Conservation (phyloP, 2,329 filamentous ascomycete genomes). For the Zymoseptoria ardabiliae region DNA sequence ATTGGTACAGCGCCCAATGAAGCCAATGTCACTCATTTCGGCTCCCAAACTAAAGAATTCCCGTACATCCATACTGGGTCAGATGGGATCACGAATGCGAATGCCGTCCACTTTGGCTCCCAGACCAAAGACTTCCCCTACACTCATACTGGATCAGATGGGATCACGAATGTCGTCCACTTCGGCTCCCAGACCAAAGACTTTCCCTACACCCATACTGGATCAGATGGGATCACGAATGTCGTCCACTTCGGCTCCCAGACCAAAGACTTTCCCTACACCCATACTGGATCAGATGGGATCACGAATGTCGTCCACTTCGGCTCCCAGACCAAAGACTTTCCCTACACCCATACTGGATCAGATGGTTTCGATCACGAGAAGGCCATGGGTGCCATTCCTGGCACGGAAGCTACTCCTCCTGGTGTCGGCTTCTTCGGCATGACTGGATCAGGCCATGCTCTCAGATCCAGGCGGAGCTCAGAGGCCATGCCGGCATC, state of each 20-base stretch:
- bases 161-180: constrained; percentile 6
- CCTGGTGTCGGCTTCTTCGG: constrained; percentile 5
- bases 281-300: constrained; percentile 3
- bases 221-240: constrained; percentile 20
- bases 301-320: constrained; percentile 4
- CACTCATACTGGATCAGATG: constrained; percentile 25
- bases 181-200: constrained; percentile 9
- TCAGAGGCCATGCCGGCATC: constrained; percentile 3
- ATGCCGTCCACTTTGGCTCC: constrained; percentile 3
- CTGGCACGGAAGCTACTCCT: constrained; percentile 4
- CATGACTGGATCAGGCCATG: neutral
- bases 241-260: constrained; percentile 3
- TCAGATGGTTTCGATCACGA: constrained; percentile 19
- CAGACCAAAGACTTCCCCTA: constrained; percentile 22
- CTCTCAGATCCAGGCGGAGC: neutral
- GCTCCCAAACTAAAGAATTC: neutral
- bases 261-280: neutral
- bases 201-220: constrained; percentile 26
- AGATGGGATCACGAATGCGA: constrained; percentile 4
- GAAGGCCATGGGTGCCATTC: constrained; percentile 13
- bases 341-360: constrained; percentile 28
- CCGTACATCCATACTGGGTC: neutral
- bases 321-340: constrained; percentile 9
- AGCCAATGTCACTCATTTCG: constrained; percentile 3
- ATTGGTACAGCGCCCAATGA: neutral